Evolutionary conservation across 148 eudicot genomes (phyloP), one percentile per base, ranked within the genome.

Genomic region (Rhododendron mucronatum): DNA sequence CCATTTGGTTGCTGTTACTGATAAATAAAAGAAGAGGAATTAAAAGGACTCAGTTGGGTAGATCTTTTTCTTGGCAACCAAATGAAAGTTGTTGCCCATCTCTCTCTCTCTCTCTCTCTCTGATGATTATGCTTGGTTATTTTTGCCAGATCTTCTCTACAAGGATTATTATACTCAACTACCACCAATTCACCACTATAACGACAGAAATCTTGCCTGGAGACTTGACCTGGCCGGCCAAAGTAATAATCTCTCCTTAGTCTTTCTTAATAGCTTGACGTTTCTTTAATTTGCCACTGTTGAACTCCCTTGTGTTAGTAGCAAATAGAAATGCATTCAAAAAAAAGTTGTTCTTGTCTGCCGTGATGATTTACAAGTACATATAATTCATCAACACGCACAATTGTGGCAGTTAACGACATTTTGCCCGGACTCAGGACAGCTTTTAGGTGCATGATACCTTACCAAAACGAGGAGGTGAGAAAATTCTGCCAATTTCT

Each of bases 111-210:
- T 23, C 23, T 75, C 53, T 41, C 13, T 20, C 5, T 13, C 18
- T 63, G 41, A 39, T 41, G 2, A 55, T 45, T 67, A n/a, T 28
- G 51, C n/a, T 45, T 45, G n/a, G 30, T 67, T 83, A 5, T 45
- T 41, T 65, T 39, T 55, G 41, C 10, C 76, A 87, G 89, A 87
- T 84, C 71, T 84, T 87, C 89, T 87, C 44, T 84, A 87, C 83
- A 48, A 71, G 83, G 89, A 61, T 87, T 84, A 61, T 87, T 79
- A 87, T 26, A 3, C 51, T 30, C 83, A 26, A 39, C 86, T 39
- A 48, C 57, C 80, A 37, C 71, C 86, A 77, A 4, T 75, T 69
- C 85, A 39, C 45, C 85, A 39, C 45, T 41, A 6, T 83, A 48
- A 67, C 37, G 2, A 63, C 65, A 18, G 37, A 8, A 7, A 3